Percentiles rank a stretch among this genome's conserved stretches.
Conservation (phyloP, 495 filamentous ascomycete genomes). For the Xylaria venustula region DNA sequence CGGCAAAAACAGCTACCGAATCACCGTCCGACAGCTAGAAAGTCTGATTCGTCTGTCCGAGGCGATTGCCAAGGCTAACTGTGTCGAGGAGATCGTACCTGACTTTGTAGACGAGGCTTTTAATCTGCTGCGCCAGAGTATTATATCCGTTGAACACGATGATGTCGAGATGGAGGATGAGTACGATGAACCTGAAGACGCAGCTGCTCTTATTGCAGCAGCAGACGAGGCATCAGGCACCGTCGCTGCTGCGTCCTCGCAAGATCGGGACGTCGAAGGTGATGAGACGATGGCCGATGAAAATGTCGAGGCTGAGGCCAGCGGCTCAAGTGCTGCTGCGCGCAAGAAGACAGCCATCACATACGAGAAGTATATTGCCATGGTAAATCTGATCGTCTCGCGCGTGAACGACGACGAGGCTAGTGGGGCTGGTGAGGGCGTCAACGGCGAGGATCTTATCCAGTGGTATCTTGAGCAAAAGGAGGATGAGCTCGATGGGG, state of each 20-base stretch:
- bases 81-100: constrained; percentile 83
- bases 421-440: constrained; percentile 74
- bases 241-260: background rate
- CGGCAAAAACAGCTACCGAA: constrained; percentile 90
- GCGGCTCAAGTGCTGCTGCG: constrained; percentile 39
- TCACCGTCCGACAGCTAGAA: constrained; percentile 95
- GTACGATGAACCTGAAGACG: constrained; percentile 47
- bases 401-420: constrained; percentile 72
- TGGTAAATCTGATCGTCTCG: constrained; percentile 79
- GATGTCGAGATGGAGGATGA: constrained; percentile 95
- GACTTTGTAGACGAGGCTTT: constrained; percentile 89
- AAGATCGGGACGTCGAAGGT: constrained; percentile 55
- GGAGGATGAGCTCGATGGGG: constrained; percentile 74
- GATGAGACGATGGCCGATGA: constrained; percentile 69
- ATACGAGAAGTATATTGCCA: constrained; percentile 90
- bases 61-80: constrained; percentile 95
- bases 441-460: constrained; percentile 82
- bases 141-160: constrained; percentile 97
- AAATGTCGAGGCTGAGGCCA: constrained; percentile 44
- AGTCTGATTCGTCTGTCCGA: constrained; percentile 92
- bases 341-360: constrained; percentile 82
- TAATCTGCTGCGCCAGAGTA: constrained; percentile 84
- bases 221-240: constrained; percentile 45
- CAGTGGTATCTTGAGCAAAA: constrained; percentile 95
- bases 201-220: constrained; percentile 33